phyloP scores from a whole-genome alignment of 495 filamentous ascomycete genomes.

The Daldinia loculata region DNA sequence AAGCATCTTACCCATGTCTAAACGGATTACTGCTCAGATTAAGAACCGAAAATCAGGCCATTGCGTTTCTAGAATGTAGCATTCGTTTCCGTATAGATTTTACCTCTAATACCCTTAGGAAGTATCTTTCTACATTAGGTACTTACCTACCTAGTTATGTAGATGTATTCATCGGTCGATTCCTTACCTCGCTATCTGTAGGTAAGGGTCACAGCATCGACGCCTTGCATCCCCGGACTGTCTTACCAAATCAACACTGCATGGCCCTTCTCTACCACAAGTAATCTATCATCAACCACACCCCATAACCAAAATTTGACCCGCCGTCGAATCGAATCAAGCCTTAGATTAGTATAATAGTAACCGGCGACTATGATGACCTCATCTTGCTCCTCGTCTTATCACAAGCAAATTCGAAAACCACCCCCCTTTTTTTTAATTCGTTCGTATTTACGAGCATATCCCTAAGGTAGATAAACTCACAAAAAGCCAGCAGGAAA shows the following conservation, averaged over 20 bases:
- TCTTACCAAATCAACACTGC: slow-evolving; percentile 4
- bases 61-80: neutral
- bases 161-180: neutral
- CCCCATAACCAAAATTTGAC: neutral
- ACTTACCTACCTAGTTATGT: neutral
- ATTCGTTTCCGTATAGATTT: neutral
- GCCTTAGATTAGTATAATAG: neutral
- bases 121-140: neutral
- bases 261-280: neutral
- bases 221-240: slow-evolving; percentile 12
- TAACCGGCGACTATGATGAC: slow-evolving; percentile 23
- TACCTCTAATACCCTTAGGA: neutral
- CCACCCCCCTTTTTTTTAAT: slow-evolving; percentile 23
- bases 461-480: slow-evolving; percentile 8
- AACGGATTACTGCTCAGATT: neutral
- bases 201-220: slow-evolving; percentile 1
- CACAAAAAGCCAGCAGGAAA: neutral
- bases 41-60: neutral
- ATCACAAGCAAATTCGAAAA: slow-evolving; percentile 28
- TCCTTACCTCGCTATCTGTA: neutral
- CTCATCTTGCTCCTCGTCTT: slow-evolving; percentile 19
- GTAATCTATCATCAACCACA: neutral
- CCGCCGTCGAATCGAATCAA: neutral
- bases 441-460: slow-evolving; percentile 25
- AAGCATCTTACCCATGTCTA: neutral